Percentiles rank a stretch among this genome's conserved stretches.
Evolutionary conservation across 108 stramenopile species (phyloP).

Genomic region (Nitzschia sp.): DNA sequence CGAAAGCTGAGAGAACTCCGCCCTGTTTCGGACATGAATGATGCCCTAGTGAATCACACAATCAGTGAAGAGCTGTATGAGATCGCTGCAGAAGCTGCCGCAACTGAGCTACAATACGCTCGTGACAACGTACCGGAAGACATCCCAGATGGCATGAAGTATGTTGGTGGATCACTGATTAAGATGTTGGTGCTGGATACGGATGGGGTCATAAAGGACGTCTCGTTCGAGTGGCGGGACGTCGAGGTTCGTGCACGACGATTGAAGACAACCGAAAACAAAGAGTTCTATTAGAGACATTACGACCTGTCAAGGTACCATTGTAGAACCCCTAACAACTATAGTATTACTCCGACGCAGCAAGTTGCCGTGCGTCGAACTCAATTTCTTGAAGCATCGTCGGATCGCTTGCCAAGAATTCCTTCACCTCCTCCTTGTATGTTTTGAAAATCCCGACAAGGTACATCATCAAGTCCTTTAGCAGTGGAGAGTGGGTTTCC

Average conservation of each 20-base stretch:
- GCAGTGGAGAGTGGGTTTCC: constrained; percentile 74
- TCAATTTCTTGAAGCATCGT: constrained; percentile 83
- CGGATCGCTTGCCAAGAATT: constrained; percentile 76
- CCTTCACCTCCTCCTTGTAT: constrained; percentile 81
- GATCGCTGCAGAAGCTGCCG: neutral
- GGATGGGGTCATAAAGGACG: neutral
- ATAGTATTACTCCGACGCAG: neutral
- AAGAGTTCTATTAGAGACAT: no score
- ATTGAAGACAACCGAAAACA: no score
- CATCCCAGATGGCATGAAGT: neutral
- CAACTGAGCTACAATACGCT: neutral
- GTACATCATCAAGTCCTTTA: constrained; percentile 81
- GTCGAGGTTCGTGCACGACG: neutral
- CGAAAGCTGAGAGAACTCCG: neutral
- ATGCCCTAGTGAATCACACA: neutral
- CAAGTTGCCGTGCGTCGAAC: constrained; percentile 63
- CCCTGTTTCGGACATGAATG: neutral
- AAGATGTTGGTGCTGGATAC: neutral
- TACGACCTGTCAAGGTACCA: no score
- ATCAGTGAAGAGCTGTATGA: neutral
- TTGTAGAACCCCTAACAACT: no score
- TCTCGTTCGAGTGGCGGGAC: neutral
- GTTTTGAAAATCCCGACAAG: constrained; percentile 73
- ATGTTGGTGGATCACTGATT: neutral
- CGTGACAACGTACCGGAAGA: neutral